Evolutionary conservation across 176 grass and related monocot species (phyloP), one percentile per base, ranked within the genome.

Genomic region (Echinochloa phyllopogon): DNA sequence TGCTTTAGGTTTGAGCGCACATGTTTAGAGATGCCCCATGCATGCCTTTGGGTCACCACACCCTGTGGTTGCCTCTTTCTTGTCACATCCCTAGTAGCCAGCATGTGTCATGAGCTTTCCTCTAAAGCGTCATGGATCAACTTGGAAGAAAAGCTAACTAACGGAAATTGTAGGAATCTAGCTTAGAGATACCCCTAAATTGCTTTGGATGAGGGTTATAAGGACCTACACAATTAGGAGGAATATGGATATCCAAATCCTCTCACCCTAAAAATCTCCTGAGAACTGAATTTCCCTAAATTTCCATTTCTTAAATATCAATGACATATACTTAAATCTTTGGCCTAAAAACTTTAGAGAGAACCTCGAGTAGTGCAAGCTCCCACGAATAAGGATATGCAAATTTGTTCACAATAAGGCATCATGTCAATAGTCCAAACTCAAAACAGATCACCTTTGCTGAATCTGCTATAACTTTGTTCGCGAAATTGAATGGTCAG

Each of bases 131-230:
- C 76, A 68, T 29, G 29, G 36, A 80, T 84, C 68, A 75, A 49
- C 69, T 85, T 80, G 11, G 17, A 80, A 69, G 59, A 77, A 74
- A 89, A 75, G 52, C 76, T 77, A 67, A 15, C 76, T 77, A 67
- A 15, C 13, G 20, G 20, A 43, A 38, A 39, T 39, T 23, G 14
- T 21, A 57, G 41, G 36, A 47, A 17, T 45, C 39, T 48, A 72
- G 39, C 25, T 43, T 60, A 47, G 79, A 81, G 13, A 10, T 20
- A 8, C 56, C 51, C 74, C 42, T 76, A 42, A 77, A 77, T 20
- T 25, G 21, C 58, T 77, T 24, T 48, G 41, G 43, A 47, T 16
- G 20, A 68, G n/a, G 23, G 12, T 1, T 14, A 29, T 24, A 60
- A 12, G 10, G 57, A 23, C 57, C 57, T 24, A 21, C 6, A 55